Evolutionary conservation across 1,139 yeast genomes (phyloP).

Genomic region (Suhomyces guaymorum): DNA sequence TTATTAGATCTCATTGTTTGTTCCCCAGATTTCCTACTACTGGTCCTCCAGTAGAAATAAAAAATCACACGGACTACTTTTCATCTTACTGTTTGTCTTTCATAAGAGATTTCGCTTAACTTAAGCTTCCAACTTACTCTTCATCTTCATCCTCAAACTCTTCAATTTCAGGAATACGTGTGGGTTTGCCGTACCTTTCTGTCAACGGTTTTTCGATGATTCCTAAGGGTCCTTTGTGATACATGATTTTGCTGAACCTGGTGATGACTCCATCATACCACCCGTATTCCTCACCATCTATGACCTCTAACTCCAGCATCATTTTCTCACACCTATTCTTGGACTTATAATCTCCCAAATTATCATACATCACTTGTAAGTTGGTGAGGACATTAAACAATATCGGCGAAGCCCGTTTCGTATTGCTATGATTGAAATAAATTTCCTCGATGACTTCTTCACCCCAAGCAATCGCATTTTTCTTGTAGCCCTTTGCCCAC

Average conservation of each 20-base stretch:
- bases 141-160: conserved; percentile 47
- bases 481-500: conserved; percentile 56
- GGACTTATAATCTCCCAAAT: conserved; percentile 26
- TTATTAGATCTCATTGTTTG: too few species aligned
- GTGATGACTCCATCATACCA: conserved; percentile 42
- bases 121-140: conserved; percentile 20
- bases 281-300: conserved; percentile 23
- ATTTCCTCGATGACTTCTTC: conserved; percentile 51
- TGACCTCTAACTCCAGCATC: conserved; percentile 21
- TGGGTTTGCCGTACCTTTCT: conserved; percentile 43
- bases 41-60: too few species aligned
- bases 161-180: conserved; percentile 38
- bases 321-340: conserved; percentile 32
- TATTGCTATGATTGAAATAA: conserved; percentile 33
- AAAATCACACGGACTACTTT: too few species aligned
- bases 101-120: not conserved
- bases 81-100: too few species aligned
- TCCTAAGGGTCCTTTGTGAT: conserved; percentile 46
- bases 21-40: too few species aligned
- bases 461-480: conserved; percentile 63
- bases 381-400: conserved; percentile 34
- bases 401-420: conserved; percentile 33
- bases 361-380: conserved; percentile 35
- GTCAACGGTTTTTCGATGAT: conserved; percentile 41
- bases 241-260: conserved; percentile 42